These are phyloP conservation scores for Teunomyces barrocoloradensis DNA, from an alignment of 805 yeast species.

Conservation along the genomic window DNA sequence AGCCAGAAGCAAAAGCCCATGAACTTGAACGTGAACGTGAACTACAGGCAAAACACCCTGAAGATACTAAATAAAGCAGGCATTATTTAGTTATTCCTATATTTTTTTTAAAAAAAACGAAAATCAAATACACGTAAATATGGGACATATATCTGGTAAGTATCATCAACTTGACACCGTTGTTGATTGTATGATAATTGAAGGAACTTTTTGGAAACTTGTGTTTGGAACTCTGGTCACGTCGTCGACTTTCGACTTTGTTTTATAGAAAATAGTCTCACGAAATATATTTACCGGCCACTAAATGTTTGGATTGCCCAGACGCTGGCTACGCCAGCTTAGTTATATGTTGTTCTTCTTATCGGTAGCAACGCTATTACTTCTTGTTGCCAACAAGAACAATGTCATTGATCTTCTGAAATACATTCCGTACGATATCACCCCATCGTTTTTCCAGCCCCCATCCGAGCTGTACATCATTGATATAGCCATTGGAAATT, in stretches of 20 bases:
- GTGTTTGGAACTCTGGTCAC: no score
- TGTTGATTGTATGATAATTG: no score
- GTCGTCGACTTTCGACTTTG: no score
- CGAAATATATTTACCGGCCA: neutral
- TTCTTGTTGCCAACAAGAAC: conserved; percentile 39
- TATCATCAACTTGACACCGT: no score
- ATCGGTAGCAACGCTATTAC: conserved; percentile 17
- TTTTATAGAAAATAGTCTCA: no score
- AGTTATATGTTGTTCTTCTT: conserved; percentile 19
- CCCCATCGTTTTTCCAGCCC: conserved; percentile 36
- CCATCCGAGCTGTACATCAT: conserved; percentile 35
- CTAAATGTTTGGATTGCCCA: conserved; percentile 26
- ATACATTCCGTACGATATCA: conserved; percentile 5
- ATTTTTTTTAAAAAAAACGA: no score
- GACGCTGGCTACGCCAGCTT: conserved; percentile 28
- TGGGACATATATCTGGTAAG: no score
- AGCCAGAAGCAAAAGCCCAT: conserved; percentile 30
- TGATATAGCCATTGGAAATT: conserved; percentile 40
- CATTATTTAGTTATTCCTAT: neutral
- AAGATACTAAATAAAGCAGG: neutral
- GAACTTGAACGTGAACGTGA: conserved; percentile 14
- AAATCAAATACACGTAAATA: no score
- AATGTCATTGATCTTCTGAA: conserved; percentile 38
- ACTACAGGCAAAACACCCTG: neutral
- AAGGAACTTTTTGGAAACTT: no score